These are phyloP conservation scores for Monosporascus ibericus DNA, from an alignment of 2,329 filamentous ascomycete species.

Conservation along the genomic window DNA sequence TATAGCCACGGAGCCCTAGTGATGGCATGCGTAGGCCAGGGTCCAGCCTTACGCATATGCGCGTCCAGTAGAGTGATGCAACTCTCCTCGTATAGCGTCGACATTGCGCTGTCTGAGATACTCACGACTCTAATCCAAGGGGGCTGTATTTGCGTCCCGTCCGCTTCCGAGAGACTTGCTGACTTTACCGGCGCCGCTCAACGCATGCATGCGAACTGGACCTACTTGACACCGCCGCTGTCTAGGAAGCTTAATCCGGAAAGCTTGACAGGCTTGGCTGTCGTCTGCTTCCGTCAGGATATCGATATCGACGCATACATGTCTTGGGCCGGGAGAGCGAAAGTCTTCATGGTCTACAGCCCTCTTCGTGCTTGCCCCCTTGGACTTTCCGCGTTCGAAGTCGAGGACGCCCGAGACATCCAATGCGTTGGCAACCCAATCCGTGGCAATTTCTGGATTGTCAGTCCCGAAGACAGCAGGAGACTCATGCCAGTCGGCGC, in stretches of 20 bases:
- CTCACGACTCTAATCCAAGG: conserved; percentile 45
- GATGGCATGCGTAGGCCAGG: conserved; percentile 47
- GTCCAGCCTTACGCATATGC: conserved; percentile 41
- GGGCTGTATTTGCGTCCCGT: conserved; percentile 45
- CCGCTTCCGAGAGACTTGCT: conserved; percentile 34
- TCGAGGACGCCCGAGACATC: conserved; percentile 30
- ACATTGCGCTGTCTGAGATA: conserved; percentile 47
- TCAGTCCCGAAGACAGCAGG: conserved; percentile 45
- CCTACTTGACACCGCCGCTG: conserved; percentile 45
- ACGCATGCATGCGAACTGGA: conserved; percentile 36
- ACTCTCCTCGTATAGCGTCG: conserved; percentile 50
- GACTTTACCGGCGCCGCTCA: conserved; percentile 36
- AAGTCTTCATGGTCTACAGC: conserved; percentile 45
- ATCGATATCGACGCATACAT: conserved; percentile 43
- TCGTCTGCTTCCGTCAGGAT: conserved; percentile 34
- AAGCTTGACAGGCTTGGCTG: conserved; percentile 19
- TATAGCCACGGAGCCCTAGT: conserved; percentile 55
- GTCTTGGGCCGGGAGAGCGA: conserved; percentile 39
- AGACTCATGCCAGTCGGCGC: conserved; percentile 47
- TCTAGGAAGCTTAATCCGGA: conserved; percentile 29
- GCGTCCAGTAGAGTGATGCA: conserved; percentile 51
- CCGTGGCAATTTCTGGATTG: conserved; percentile 44
- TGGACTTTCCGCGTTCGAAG: conserved; percentile 42
- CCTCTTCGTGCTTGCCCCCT: conserved; percentile 45
- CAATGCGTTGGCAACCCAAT: conserved; percentile 42